Conservation (phyloP, 257 asterid species). For the Vinca minor region DNA sequence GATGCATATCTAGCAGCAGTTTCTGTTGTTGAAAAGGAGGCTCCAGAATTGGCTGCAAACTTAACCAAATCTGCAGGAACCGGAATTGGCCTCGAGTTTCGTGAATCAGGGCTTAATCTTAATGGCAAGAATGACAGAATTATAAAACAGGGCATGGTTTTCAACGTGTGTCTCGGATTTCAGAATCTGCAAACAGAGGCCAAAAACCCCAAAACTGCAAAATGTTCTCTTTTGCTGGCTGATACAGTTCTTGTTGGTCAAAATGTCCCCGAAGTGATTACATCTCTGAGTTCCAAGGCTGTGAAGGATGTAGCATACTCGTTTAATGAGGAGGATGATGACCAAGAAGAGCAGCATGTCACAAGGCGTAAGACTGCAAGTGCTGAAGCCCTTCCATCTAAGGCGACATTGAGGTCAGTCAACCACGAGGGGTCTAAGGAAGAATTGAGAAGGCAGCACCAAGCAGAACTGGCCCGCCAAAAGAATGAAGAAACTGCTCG, state of each 20-base stretch:
- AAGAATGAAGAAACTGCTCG: constrained; percentile 17
- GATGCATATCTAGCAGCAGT: constrained; percentile 10
- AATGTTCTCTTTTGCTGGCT: constrained; percentile 10
- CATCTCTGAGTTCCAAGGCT: constrained; percentile 16
- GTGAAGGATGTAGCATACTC: constrained; percentile 15
- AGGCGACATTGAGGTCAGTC: constrained; percentile 16
- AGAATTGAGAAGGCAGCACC: constrained; percentile 14
- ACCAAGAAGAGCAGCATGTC: constrained; percentile 1
- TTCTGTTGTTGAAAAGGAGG: constrained; percentile 15
- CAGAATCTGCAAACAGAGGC: constrained; percentile 11
- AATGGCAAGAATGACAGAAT: constrained; percentile 11
- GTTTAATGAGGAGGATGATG: constrained; percentile 14
- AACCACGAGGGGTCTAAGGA: constrained; percentile 15
- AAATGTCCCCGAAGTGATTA: constrained; percentile 5
- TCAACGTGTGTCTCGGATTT: constrained; percentile 12
- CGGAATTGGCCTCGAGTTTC: constrained; percentile 15
- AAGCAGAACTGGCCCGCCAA: constrained; percentile 15
- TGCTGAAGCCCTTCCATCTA: constrained; percentile 1
- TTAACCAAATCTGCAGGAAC: constrained; percentile 14
- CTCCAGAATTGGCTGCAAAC: constrained; percentile 14
- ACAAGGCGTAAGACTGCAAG: not conserved
- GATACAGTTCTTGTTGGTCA: constrained; percentile 12
- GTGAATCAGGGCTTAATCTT: constrained; percentile 14
- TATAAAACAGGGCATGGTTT: constrained; percentile 10
- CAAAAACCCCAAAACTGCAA: constrained; percentile 11